Conservation (phyloP, 257 asterid genomes). For the Solanum sejunctum region DNA sequence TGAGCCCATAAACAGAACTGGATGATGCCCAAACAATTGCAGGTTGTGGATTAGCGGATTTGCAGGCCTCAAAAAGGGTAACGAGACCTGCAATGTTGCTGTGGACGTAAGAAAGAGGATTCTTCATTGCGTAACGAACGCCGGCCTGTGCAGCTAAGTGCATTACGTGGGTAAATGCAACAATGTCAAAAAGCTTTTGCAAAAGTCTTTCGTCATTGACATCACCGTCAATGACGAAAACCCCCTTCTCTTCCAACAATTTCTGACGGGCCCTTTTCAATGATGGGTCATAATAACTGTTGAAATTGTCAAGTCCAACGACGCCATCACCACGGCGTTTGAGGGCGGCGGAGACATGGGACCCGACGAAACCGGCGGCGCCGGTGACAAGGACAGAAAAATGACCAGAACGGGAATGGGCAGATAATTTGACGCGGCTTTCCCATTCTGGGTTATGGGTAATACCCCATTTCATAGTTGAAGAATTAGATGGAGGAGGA, state of each 20-base stretch:
- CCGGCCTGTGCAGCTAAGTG: conserved; percentile 43
- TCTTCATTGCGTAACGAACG: conserved; percentile 34
- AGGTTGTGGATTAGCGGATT: conserved; percentile 29
- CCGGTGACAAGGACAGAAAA: conserved; percentile 26
- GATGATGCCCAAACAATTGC: conserved; percentile 35
- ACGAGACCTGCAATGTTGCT: conserved; percentile 39
- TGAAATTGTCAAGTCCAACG: conserved; percentile 33
- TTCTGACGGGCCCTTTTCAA: conserved; percentile 28
- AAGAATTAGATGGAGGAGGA: conserved; percentile 12
- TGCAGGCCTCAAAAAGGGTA: conserved; percentile 31
- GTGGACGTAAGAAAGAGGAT: conserved; percentile 27
- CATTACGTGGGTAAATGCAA: conserved; percentile 28
- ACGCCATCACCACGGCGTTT: conserved; percentile 32
- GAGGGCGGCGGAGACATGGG: conserved; percentile 28
- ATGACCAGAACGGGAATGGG: conserved; percentile 1
- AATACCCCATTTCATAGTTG: conserved; percentile 12
- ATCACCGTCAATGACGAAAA: conserved; percentile 21
- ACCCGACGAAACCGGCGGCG: conserved; percentile 40
- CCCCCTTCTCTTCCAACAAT: conserved; percentile 1
- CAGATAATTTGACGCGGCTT: conserved; percentile 6
- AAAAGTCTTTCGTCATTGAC: conserved; percentile 13
- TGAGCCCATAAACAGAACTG: conserved; percentile 37
- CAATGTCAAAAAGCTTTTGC: conserved; percentile 12
- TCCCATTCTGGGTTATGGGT: conserved; percentile 12
- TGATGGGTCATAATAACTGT: conserved; percentile 26